A percentile compares a stretch with the other conserved stretches of the same genome.
phyloP scores from a whole-genome alignment of 2,329 filamentous ascomycete species.

The Calonectria leucothoes region DNA sequence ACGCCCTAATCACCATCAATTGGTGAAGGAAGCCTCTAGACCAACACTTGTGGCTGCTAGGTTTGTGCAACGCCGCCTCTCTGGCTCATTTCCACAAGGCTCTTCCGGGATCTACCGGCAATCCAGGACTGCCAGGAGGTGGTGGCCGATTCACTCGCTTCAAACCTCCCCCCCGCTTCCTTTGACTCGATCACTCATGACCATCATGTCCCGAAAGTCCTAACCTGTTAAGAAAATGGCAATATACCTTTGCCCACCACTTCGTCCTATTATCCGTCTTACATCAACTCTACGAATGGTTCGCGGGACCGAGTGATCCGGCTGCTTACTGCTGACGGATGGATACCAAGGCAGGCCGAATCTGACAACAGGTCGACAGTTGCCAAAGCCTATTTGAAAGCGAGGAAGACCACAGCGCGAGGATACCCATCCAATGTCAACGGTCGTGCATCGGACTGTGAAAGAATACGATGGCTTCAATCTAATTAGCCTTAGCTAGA shows the following conservation, averaged over 20 bases:
- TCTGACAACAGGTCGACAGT: not conserved
- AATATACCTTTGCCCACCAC: not conserved
- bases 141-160: not conserved
- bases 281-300: not conserved
- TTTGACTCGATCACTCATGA: not conserved
- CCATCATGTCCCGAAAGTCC: not conserved
- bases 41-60: not conserved
- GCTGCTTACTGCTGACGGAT: not conserved
- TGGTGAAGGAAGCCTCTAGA: not conserved
- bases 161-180: no score
- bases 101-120: not conserved
- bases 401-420: not conserved
- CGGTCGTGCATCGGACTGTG: not conserved
- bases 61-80: not conserved
- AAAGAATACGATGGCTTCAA: constrained; percentile 3
- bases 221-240: not conserved
- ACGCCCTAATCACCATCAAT: not conserved
- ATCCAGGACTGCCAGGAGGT: not conserved
- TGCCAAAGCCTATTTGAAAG: not conserved
- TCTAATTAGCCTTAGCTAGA: constrained; percentile 2
- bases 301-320: not conserved
- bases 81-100: not conserved
- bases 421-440: not conserved
- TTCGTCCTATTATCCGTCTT: not conserved
- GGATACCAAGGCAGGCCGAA: no score